Percentiles rank a stretch among this genome's conserved stretches.
phyloP scores from a whole-genome alignment of 495 filamentous ascomycete genomes.

The Podospora australis region DNA sequence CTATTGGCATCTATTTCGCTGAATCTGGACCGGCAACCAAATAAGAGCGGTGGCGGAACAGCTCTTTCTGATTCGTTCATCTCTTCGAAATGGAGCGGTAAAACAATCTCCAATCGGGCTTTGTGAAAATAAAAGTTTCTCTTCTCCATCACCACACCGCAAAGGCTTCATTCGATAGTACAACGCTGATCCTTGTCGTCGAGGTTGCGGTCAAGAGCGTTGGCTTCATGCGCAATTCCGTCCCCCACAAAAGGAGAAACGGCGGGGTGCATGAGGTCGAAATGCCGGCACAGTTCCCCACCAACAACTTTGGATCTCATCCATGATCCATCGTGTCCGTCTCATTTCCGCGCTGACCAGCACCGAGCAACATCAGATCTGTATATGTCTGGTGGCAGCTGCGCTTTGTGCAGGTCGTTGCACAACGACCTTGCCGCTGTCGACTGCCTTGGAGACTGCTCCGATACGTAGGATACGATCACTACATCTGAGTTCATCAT shows the following conservation, averaged over 20 bases:
- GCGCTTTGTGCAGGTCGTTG: background rate
- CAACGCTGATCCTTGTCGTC: background rate
- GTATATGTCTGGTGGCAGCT: background rate
- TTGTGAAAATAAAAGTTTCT: background rate
- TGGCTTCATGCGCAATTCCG: constrained; percentile 1
- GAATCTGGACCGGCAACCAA: too few species aligned
- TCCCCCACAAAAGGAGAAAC: constrained; percentile 1
- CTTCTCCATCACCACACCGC: background rate
- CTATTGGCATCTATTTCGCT: too few species aligned
- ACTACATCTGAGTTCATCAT: too few species aligned
- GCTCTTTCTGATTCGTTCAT: background rate
- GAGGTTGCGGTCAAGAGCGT: background rate
- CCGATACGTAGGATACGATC: too few species aligned
- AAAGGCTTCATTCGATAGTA: background rate
- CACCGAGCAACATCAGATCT: too few species aligned
- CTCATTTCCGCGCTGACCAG: background rate
- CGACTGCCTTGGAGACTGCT: background rate
- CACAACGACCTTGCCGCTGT: too few species aligned
- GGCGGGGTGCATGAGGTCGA: background rate
- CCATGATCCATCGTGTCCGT: too few species aligned
- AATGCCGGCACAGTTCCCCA: background rate
- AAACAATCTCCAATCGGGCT: background rate
- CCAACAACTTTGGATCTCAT: too few species aligned
- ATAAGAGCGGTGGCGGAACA: background rate
- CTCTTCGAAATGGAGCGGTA: background rate